phyloP scores from a whole-genome alignment of 805 yeast genomes.

The Schizosaccharomyces pombe region DNA sequence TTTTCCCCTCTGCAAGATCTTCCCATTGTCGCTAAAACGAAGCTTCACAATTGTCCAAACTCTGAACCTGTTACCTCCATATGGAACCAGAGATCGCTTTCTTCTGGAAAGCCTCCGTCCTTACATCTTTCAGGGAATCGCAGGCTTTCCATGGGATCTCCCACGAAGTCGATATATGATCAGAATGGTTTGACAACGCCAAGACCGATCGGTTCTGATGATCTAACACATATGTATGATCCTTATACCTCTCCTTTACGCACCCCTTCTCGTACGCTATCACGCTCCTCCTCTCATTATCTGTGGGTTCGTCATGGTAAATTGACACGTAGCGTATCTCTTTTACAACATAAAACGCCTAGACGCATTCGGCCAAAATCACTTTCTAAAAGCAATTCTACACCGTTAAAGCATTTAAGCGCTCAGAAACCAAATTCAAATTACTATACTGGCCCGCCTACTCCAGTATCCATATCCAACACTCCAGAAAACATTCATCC shows the following conservation, averaged over 20 bases:
- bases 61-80: neutral
- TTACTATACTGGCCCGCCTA: neutral
- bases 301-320: neutral
- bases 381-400: neutral
- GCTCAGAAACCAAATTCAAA: neutral
- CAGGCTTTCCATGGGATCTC: neutral
- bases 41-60: neutral
- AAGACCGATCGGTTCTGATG: neutral
- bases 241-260: neutral
- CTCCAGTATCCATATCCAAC: neutral
- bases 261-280: neutral
- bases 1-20: conserved; percentile 13
- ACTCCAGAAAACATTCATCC: neutral
- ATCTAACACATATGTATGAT: neutral
- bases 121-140: neutral
- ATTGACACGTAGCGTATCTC: neutral
- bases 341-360: neutral
- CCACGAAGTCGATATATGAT: neutral
- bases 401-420: neutral
- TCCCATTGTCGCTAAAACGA: conserved; percentile 4
- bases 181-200: neutral
- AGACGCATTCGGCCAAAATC: neutral
- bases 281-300: neutral
- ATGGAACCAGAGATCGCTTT: neutral
- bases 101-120: neutral